Evolutionary conservation across 495 filamentous ascomycete species (phyloP), one percentile per base, ranked within the genome.

Genomic region (Podospora didyma): DNA sequence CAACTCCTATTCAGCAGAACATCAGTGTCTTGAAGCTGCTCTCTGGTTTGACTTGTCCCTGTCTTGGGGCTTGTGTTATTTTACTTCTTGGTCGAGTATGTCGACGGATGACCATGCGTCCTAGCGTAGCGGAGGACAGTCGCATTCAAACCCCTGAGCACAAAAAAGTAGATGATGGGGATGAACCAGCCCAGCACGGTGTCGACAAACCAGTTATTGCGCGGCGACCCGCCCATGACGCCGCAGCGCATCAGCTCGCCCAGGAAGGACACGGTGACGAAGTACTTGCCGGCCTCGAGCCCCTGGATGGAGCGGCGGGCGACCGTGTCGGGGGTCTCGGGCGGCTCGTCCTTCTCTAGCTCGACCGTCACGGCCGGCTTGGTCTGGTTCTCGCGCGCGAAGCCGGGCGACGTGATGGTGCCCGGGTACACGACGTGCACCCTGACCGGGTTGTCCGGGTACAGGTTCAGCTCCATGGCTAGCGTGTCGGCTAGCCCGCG

Each of bases 361-460:
- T 87, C 81, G 62, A 85, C 79, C 16, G 94, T 96, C 46, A 97
- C 74, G 4, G 74, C 84, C 10, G 92, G 94, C 73, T 97, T 98
- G 9, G 80, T 82, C 68, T 70, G 61, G 64, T 96, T 87, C 72
- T 98, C 94, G 26, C 82, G 75, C 58, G 88, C 90, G 52, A 84
- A 79, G 0, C 91, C 92, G 0, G 91, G 85, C 23, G 79, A 82
- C 21, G 79, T 77, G 59, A 98, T 97, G 0, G 88, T 89, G 56
- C 83, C 93, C 0, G 94, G 94, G 69, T 87, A 92, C 20, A 96
- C 84, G 16, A 87, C 83, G 64, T 96, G 91, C 23, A 96, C 82
- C 54, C 86, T 82, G 48, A 97, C 86, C 4, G 69, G 69, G 51
- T 83, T 75, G 53, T 84, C 74, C 12, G 79, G 77, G 74, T 98